Conservation (phyloP, 2,329 filamentous ascomycete species). For the Ceratocystis eucalypticola region DNA sequence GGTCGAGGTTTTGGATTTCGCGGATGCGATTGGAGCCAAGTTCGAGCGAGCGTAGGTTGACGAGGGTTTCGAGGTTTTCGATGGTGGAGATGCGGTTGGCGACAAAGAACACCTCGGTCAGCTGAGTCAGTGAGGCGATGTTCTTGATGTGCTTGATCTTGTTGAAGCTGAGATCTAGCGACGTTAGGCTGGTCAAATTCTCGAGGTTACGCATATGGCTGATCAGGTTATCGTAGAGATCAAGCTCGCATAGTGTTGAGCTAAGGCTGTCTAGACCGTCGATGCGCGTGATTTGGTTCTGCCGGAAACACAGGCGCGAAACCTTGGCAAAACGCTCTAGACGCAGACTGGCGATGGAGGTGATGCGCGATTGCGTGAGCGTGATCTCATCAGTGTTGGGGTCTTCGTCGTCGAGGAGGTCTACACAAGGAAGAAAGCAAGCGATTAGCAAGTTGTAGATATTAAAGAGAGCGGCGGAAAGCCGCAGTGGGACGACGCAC, state of each 20-base stretch:
- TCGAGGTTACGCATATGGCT: slow-evolving; percentile 76
- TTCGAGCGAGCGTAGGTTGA: slow-evolving; percentile 68
- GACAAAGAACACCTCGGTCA: slow-evolving; percentile 80
- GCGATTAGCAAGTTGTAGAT: background rate
- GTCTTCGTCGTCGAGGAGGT: slow-evolving; percentile 48
- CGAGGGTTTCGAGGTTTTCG: slow-evolving; percentile 65
- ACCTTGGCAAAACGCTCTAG: slow-evolving; percentile 72
- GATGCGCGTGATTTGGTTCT: slow-evolving; percentile 76
- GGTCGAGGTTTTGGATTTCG: slow-evolving; percentile 73
- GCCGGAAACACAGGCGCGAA: slow-evolving; percentile 71
- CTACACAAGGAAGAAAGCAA: slow-evolving; percentile 27
- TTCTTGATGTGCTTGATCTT: slow-evolving; percentile 98
- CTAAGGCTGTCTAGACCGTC: slow-evolving; percentile 56
- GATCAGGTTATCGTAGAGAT: slow-evolving; percentile 94
- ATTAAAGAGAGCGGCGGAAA: background rate
- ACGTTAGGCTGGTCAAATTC: slow-evolving; percentile 58
- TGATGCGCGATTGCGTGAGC: slow-evolving; percentile 73
- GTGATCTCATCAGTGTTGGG: slow-evolving; percentile 64
- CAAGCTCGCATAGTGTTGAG: slow-evolving; percentile 62
- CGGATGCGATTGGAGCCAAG: slow-evolving; percentile 84
- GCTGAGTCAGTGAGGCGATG: slow-evolving; percentile 58
- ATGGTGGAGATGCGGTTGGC: slow-evolving; percentile 88
- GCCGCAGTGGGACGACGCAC: slow-evolving; percentile 31
- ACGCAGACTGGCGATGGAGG: slow-evolving; percentile 61
- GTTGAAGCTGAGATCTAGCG: slow-evolving; percentile 90